Base-by-base conservation (phyloP, 2,329 filamentous ascomycete genomes). In the Colletotrichum siamense region DNA sequence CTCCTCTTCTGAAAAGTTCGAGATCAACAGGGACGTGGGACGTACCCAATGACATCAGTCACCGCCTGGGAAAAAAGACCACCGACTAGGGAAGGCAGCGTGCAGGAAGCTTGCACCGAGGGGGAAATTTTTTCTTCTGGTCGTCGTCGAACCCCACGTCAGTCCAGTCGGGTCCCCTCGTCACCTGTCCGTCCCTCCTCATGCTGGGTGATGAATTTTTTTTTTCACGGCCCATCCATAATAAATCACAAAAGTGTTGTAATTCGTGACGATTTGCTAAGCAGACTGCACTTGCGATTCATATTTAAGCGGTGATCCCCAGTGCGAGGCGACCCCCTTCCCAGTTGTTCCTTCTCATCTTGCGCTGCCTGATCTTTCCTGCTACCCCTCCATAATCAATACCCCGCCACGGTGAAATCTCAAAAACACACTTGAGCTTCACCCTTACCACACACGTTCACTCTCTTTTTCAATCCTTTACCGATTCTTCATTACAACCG, bases 281-380 rank as follows among this genome's bases (percentile, higher is more conserved):
- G 73, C 73, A 68, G 28, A 59, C 34, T 39, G 44, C 61, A 39
- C 16, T 52, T 15, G 30, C 28, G 8, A 32, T 61, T 22, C 16
- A 59, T 76, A 76, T 73, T 64, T 65, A 76, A 76, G 26, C 49
- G 44, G 65, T 34, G 5, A 12, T 28, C 70, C 71, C 57, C 18
- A 13, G 26, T 52, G 59, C 49, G 70, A 63, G 57, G 32, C 73
- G 30, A 30, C 81, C 78, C 77, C 79, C 68, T 69, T 69, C 67
- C 68, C 75, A 65, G 71, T 71, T 77, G 59, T 74, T 69, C 69
- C 72, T 79, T 77, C 68, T 78, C 75, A 72, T 77, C 78, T 78
- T 75, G 77, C 78, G 67, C 72, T 74, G 72, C 22, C 32, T 13
- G 30, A 36, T 22, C 64, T 59, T 44, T 63, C 68, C 26, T 64